A percentile compares a stretch with the other conserved stretches of the same genome.
Conservation (phyloP, 1,284 basidiomycete species). For the Anthracocystis walkeri region DNA sequence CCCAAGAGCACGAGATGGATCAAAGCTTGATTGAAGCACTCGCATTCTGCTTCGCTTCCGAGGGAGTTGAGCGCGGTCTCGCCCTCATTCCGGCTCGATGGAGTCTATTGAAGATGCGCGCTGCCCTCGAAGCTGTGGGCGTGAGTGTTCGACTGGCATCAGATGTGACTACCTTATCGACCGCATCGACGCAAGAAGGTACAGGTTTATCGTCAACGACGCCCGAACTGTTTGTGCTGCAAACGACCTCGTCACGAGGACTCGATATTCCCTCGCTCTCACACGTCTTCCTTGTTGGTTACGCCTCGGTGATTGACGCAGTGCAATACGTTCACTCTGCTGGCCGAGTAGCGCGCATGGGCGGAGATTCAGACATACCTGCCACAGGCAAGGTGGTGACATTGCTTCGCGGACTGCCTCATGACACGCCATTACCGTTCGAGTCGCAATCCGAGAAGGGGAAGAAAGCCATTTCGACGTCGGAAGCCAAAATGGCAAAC, state of each 20-base stretch:
- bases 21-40: constrained; percentile 56
- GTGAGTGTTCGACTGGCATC: constrained; percentile 53
- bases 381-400: constrained; percentile 58
- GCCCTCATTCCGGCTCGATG: constrained; percentile 64
- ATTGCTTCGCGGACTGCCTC: constrained; percentile 54
- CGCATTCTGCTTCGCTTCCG: constrained; percentile 60
- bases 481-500: constrained; percentile 59
- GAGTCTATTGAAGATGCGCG: constrained; percentile 52
- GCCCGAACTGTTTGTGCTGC: constrained; percentile 57
- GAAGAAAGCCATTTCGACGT: constrained; percentile 34
- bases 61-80: constrained; percentile 53
- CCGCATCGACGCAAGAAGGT: background rate
- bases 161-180: constrained; percentile 4
- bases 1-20: constrained; percentile 55
- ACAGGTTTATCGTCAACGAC: background rate
- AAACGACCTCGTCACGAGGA: constrained; percentile 61
- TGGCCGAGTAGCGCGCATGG: constrained; percentile 63
- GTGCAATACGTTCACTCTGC: constrained; percentile 66
- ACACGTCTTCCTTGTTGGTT: constrained; percentile 65
- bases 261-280: constrained; percentile 63
- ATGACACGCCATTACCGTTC: constrained; percentile 30
- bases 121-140: constrained; percentile 54
- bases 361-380: constrained; percentile 21
- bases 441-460: constrained; percentile 5
- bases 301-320: constrained; percentile 59